Evolutionary conservation across 345 rosid species (phyloP).

Genomic region (Citrus cavaleriei): DNA sequence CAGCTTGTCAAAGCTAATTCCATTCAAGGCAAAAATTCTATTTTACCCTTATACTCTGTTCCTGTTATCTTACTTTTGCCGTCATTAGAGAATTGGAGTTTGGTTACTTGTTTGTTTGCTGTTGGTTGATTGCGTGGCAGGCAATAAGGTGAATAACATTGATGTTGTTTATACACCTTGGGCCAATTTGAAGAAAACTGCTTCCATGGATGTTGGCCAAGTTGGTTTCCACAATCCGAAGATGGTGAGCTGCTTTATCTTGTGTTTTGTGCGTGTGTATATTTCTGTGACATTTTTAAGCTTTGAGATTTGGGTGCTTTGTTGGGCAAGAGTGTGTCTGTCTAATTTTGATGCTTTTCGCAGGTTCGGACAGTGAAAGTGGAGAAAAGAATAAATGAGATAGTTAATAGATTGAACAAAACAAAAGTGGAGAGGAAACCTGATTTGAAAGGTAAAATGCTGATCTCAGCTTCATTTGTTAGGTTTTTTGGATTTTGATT

Average conservation of each 20-base stretch:
- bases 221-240: conserved; percentile 88
- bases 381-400: conserved; percentile 89
- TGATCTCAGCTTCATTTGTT: not conserved
- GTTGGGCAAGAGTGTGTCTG: not conserved
- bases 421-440: conserved; percentile 89
- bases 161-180: conserved; percentile 98
- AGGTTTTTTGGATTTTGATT: not conserved
- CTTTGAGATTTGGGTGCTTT: not conserved
- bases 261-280: not conserved
- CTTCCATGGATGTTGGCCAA: conserved; percentile 99
- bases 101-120: not conserved
- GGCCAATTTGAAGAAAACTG: conserved; percentile 91
- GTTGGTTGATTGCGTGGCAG: conserved; percentile 32
- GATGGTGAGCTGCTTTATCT: conserved; percentile 49
- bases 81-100: too few species aligned
- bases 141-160: conserved; percentile 88
- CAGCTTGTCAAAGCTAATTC: conserved; percentile 99
- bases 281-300: not conserved
- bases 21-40: conserved; percentile 63
- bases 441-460: conserved; percentile 73
- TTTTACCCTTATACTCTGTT: not conserved
- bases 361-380: conserved; percentile 90
- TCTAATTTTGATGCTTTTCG: conserved; percentile 15
- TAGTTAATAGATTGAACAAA: conserved; percentile 89
- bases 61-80: too few species aligned